phyloP scores from a whole-genome alignment of 2,329 filamentous ascomycete species.

The Colletotrichum liaoningense region DNA sequence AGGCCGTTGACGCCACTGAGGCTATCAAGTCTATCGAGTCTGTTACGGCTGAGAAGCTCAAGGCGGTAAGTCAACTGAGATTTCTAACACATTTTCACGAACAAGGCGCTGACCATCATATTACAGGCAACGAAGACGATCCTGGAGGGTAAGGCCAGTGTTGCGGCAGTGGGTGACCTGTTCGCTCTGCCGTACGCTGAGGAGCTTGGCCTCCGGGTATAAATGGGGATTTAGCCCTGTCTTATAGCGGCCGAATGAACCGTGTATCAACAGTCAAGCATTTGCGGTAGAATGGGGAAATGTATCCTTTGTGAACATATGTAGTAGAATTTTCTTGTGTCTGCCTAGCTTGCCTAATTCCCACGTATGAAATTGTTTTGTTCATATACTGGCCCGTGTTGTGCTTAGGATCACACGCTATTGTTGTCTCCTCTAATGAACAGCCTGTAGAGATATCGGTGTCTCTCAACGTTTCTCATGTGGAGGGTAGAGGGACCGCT shows the following conservation, averaged over 20 bases:
- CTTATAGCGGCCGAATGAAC: slow-evolving; percentile 40
- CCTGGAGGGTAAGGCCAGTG: slow-evolving; percentile 87
- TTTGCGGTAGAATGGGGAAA: slow-evolving; percentile 50
- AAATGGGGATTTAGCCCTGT: slow-evolving; percentile 55
- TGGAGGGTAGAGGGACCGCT: background rate
- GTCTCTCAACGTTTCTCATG: background rate
- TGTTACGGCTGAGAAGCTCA: slow-evolving; percentile 86
- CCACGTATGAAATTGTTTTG: slow-evolving; percentile 9
- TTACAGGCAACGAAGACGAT: slow-evolving; percentile 86
- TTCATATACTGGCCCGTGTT: background rate
- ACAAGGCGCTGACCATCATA: slow-evolving; percentile 43
- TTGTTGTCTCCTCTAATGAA: background rate
- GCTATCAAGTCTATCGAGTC: slow-evolving; percentile 82
- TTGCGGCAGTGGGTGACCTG: slow-evolving; percentile 91
- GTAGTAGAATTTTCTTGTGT: slow-evolving; percentile 52
- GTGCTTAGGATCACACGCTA: background rate
- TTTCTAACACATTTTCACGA: background rate
- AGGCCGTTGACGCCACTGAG: slow-evolving; percentile 86
- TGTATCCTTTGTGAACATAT: slow-evolving; percentile 58
- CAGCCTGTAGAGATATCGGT: background rate
- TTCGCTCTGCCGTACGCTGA: slow-evolving; percentile 91
- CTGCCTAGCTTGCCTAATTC: slow-evolving; percentile 35
- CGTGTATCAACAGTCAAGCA: slow-evolving; percentile 56
- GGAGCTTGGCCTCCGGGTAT: slow-evolving; percentile 95
- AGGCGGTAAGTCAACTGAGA: slow-evolving; percentile 73